Evolutionary conservation across 2,329 filamentous ascomycete species (phyloP).

Genomic region (Lecanicillium sp.): DNA sequence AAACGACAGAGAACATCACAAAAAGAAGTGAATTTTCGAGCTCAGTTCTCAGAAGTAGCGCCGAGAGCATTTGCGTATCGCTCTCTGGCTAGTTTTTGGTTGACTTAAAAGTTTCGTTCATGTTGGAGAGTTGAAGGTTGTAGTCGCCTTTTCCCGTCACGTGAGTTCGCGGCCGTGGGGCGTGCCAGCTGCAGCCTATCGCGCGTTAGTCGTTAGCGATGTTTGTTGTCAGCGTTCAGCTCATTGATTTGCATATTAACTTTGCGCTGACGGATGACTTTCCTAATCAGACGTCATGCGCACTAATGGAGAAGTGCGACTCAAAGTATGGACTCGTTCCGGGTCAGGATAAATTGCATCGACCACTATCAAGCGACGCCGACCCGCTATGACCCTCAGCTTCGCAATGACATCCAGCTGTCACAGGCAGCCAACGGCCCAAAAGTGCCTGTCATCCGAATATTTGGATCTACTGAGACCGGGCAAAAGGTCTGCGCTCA

Average conservation of each 20-base stretch:
- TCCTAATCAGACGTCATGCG: background rate
- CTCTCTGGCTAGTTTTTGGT: too few relatives aligned
- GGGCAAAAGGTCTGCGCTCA: slow-evolving; percentile 95
- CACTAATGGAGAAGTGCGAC: slow-evolving; percentile 12
- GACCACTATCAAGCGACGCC: slow-evolving; percentile 84
- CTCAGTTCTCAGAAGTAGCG: too few relatives aligned
- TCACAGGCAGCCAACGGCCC: slow-evolving; percentile 55
- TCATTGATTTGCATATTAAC: too few relatives aligned
- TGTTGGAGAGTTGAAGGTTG: background rate
- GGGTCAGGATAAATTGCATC: slow-evolving; percentile 88
- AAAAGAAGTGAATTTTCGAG: too few relatives aligned
- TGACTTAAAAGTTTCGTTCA: too few relatives aligned
- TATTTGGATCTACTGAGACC: slow-evolving; percentile 89
- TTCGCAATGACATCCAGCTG: slow-evolving; percentile 56
- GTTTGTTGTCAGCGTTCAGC: too few relatives aligned
- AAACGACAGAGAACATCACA: background rate
- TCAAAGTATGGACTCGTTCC: slow-evolving; percentile 57
- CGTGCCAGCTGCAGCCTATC: too few relatives aligned
- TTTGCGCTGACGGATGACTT: too few relatives aligned
- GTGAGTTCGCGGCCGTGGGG: slow-evolving; percentile 9
- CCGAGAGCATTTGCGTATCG: too few relatives aligned
- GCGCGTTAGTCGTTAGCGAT: too few relatives aligned
- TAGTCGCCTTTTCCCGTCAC: slow-evolving; percentile 11
- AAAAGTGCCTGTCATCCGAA: slow-evolving; percentile 75
- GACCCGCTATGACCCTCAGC: slow-evolving; percentile 70